These are phyloP conservation scores for Eucalyptus shirleyi DNA, from an alignment of 345 rosid species.

Conservation along the genomic window DNA sequence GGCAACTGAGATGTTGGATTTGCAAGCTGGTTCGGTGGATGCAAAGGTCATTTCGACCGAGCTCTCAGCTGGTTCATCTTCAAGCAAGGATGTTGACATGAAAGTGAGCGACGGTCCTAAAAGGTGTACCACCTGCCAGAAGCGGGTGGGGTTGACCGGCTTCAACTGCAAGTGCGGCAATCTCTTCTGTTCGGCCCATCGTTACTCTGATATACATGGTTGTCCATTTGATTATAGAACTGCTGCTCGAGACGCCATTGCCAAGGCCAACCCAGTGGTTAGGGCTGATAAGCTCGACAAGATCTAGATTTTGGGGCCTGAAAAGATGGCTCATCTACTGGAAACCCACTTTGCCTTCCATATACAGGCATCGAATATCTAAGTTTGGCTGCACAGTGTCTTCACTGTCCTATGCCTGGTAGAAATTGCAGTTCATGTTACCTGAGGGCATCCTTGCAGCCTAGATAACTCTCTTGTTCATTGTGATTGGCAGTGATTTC, in stretches of 20 bases:
- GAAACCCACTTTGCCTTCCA: background rate
- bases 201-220: constrained; percentile 58
- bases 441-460: background rate
- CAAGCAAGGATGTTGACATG: background rate
- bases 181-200: constrained; percentile 53
- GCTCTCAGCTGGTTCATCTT: background rate
- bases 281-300: constrained; percentile 60
- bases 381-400: background rate
- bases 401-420: background rate
- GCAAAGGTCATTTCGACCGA: background rate
- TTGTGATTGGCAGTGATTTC: background rate
- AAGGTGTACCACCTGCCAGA: constrained; percentile 41
- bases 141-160: constrained; percentile 58
- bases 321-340: background rate
- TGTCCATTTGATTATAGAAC: constrained; percentile 53
- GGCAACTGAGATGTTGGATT: background rate
- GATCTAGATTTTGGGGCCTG: constrained; percentile 11
- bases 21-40: constrained; percentile 8
- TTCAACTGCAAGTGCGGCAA: constrained; percentile 58
- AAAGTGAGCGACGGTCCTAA: constrained; percentile 28
- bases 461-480: background rate
- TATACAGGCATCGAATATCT: background rate
- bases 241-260: constrained; percentile 43
- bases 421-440: background rate
- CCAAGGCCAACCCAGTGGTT: constrained; percentile 47